phyloP scores from a whole-genome alignment of 192 early-diverging fungal species.

The Radiomyces spectabilis region DNA sequence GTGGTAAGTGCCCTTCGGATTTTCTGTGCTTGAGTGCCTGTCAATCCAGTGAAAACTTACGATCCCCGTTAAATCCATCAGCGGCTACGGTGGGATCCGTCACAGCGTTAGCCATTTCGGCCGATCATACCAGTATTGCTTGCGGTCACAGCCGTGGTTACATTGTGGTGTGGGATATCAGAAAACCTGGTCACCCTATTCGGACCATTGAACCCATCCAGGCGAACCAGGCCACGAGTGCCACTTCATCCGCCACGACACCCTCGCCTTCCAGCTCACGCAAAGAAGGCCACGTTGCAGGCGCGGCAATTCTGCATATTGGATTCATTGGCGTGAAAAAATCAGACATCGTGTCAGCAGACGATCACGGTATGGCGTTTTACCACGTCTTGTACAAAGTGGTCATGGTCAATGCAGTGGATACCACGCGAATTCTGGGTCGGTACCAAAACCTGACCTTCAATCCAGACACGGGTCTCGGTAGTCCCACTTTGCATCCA shows the following conservation, averaged over 20 bases:
- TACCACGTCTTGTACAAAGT: constrained; percentile 51
- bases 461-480: background rate
- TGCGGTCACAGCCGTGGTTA: constrained; percentile 45
- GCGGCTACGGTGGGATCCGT: constrained; percentile 47
- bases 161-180: constrained; percentile 52
- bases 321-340: constrained; percentile 49
- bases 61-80: too few relatives aligned
- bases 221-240: constrained; percentile 32
- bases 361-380: constrained; percentile 55
- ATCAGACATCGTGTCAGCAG: constrained; percentile 45
- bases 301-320: constrained; percentile 46
- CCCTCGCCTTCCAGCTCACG: constrained; percentile 10
- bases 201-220: constrained; percentile 45
- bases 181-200: constrained; percentile 32
- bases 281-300: constrained; percentile 50
- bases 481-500: background rate
- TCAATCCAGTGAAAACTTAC: too few relatives aligned
- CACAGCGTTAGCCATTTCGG: constrained; percentile 48
- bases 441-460: constrained; percentile 33
- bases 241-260: background rate
- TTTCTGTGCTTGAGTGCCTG: too few relatives aligned
- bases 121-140: constrained; percentile 47
- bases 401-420: constrained; percentile 50
- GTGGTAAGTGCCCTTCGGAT: constrained; percentile 15
- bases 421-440: constrained; percentile 48